Conservation (phyloP, 306 rosid species). For the Bauhinia variegata region DNA sequence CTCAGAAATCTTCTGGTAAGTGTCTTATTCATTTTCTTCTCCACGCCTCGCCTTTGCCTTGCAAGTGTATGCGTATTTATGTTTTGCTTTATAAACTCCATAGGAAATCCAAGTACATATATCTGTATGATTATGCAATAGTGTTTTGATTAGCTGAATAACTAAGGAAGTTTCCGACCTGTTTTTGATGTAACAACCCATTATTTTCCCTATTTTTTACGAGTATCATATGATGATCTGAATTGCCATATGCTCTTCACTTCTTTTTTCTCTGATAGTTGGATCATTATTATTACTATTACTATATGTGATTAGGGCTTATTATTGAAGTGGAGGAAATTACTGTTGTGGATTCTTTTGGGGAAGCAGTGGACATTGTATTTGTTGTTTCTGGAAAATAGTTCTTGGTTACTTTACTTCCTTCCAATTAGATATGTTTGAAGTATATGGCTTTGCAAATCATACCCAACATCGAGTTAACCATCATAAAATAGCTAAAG, state of each 20-base stretch:
- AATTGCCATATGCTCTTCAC: constrained; percentile 12
- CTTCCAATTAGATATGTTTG: background rate
- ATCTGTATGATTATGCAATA: background rate
- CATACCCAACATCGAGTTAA: background rate
- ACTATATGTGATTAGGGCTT: background rate
- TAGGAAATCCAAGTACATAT: constrained; percentile 10
- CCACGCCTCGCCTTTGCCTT: background rate
- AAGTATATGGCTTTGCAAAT: background rate
- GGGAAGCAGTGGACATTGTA: background rate
- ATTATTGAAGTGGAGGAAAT: background rate
- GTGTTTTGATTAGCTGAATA: constrained; percentile 15
- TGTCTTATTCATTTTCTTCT: background rate
- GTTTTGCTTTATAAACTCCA: background rate
- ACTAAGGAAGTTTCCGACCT: background rate
- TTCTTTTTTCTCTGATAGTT: background rate
- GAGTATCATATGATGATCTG: background rate
- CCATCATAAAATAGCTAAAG: constrained; percentile 5
- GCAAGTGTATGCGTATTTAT: constrained; percentile 16
- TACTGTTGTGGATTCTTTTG: constrained; percentile 8
- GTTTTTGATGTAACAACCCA: background rate
- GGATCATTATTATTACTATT: constrained; percentile 1
- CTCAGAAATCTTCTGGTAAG: constrained; percentile 6
- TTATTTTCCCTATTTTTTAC: background rate
- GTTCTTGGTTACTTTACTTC: background rate
- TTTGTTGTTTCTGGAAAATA: background rate